Conservation (phyloP, 1,284 basidiomycete genomes). For the Hymenochaete sp. region DNA sequence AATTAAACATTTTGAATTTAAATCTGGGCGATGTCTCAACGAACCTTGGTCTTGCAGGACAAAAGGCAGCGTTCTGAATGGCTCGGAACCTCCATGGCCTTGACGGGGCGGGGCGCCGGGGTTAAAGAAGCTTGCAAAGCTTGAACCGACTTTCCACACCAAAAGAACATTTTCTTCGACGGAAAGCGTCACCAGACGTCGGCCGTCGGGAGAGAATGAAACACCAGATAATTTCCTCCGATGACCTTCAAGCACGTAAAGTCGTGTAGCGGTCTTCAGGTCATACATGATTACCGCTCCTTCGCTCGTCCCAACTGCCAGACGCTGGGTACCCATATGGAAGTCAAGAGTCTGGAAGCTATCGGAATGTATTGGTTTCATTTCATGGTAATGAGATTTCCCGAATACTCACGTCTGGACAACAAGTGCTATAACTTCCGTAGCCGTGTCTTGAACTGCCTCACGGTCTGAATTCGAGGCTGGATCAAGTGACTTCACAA, state of each 20-base stretch:
- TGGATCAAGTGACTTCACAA: constrained; percentile 95
- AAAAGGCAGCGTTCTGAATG: constrained; percentile 79
- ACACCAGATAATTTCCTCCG: constrained; percentile 70
- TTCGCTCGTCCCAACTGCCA: constrained; percentile 92
- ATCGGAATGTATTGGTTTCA: neutral
- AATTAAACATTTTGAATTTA: neutral
- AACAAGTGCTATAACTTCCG: constrained; percentile 85
- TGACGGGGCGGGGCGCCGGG: constrained; percentile 91
- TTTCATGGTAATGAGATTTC: neutral
- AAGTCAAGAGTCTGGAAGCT: constrained; percentile 93
- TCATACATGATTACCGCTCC: constrained; percentile 95
- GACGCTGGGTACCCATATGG: constrained; percentile 74
- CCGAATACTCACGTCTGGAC: constrained; percentile 65
- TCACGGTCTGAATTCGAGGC: constrained; percentile 78
- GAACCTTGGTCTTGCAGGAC: constrained; percentile 57
- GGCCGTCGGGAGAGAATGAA: constrained; percentile 88
- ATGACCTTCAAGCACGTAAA: constrained; percentile 94
- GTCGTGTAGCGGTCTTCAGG: constrained; percentile 87
- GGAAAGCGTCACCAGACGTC: constrained; percentile 81
- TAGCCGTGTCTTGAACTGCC: constrained; percentile 83
- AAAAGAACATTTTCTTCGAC: constrained; percentile 75
- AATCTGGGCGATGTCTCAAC: constrained; percentile 18
- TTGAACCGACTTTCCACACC: constrained; percentile 86
- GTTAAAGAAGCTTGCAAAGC: constrained; percentile 81
- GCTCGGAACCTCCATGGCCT: constrained; percentile 69